phyloP scores from a whole-genome alignment of 1,139 yeast genomes.

The Nakaseomyces bracarensis region DNA sequence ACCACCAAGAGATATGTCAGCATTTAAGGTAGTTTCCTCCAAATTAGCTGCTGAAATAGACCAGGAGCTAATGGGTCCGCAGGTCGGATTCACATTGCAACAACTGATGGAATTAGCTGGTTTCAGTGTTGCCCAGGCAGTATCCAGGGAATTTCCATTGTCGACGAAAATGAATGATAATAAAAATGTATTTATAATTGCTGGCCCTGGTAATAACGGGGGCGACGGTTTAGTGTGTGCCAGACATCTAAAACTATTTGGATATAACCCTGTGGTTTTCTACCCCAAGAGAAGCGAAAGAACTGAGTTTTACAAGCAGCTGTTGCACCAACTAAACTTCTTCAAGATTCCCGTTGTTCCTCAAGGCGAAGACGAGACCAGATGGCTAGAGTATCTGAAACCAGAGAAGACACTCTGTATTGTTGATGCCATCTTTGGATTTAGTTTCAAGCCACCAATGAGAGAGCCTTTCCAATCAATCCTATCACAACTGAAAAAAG shows the following conservation, averaged over 20 bases:
- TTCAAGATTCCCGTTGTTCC: constrained; percentile 25
- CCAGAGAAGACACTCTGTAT: constrained; percentile 34
- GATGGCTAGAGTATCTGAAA: constrained; percentile 24
- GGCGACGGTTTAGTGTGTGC: constrained; percentile 98
- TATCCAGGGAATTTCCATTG: constrained; percentile 55
- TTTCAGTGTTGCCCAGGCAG: constrained; percentile 82
- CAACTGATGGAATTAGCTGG: constrained; percentile 98
- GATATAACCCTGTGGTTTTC: constrained; percentile 61
- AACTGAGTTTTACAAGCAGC: constrained; percentile 34
- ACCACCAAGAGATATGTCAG: constrained; percentile 11
- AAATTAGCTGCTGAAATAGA: constrained; percentile 74
- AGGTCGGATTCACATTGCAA: constrained; percentile 74
- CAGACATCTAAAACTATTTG: constrained; percentile 75
- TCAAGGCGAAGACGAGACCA: constrained; percentile 14
- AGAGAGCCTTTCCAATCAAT: constrained; percentile 67
- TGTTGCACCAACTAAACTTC: constrained; percentile 33
- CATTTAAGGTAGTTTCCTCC: constrained; percentile 40
- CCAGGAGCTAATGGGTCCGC: constrained; percentile 75
- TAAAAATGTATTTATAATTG: constrained; percentile 54
- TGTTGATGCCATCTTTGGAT: constrained; percentile 85
- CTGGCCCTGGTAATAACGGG: constrained; percentile 94
- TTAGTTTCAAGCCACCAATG: constrained; percentile 84
- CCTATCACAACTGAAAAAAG: constrained; percentile 40
- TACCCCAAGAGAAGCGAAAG: constrained; percentile 54
- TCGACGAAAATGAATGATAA: constrained; percentile 12